Percentiles rank a stretch among this genome's conserved stretches.
Evolutionary conservation across 352 stramenopile genomes (phyloP).

Genomic region (Globisporangium apiculatum): DNA sequence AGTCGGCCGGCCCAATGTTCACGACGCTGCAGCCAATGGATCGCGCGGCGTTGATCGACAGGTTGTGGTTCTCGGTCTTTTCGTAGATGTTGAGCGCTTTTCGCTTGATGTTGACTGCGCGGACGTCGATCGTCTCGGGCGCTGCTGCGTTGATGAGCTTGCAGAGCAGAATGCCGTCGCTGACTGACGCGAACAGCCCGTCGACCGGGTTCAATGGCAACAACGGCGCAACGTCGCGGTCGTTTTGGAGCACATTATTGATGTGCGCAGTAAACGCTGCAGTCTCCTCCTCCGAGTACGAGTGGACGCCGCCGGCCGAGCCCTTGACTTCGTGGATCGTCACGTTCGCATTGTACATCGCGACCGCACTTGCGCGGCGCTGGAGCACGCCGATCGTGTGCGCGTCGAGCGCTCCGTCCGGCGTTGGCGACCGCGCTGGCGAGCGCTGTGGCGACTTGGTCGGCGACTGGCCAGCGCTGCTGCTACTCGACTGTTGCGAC

Average conservation of each 20-base stretch:
- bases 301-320: slow-evolving; percentile 70
- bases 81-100: slow-evolving; percentile 82
- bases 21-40: slow-evolving; percentile 91
- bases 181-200: slow-evolving; percentile 76
- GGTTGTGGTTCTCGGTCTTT: slow-evolving; percentile 88
- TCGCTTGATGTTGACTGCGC: slow-evolving; percentile 80
- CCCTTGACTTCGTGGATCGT: slow-evolving; percentile 80
- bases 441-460: slow-evolving; percentile 21
- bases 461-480: slow-evolving; percentile 16
- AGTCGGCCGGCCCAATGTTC: slow-evolving; percentile 87
- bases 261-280: slow-evolving; percentile 90
- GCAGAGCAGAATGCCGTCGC: slow-evolving; percentile 85
- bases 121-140: slow-evolving; percentile 89
- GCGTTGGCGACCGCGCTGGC: slow-evolving; percentile 12
- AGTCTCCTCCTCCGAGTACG: slow-evolving; percentile 89
- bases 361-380: slow-evolving; percentile 48
- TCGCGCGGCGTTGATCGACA: slow-evolving; percentile 92
- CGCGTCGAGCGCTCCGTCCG: slow-evolving; percentile 20
- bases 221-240: slow-evolving; percentile 50
- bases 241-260: slow-evolving; percentile 79
- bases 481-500: too few species aligned
- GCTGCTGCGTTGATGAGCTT: slow-evolving; percentile 90
- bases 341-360: slow-evolving; percentile 47
- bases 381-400: slow-evolving; percentile 55
- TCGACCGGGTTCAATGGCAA: slow-evolving; percentile 77